Conservation (phyloP, 768 basidiomycete genomes). For the Pholiota conissans region DNA sequence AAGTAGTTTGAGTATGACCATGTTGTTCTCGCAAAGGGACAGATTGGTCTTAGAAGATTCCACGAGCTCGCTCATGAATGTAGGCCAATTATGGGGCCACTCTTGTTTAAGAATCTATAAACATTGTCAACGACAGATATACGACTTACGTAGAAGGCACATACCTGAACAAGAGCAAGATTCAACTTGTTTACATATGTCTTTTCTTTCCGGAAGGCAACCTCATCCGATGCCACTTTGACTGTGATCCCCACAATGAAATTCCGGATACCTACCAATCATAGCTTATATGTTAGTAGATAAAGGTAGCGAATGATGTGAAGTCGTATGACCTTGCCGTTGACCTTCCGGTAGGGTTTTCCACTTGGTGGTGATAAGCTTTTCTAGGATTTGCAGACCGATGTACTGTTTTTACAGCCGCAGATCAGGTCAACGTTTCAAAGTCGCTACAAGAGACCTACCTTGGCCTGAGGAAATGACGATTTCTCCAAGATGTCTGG, state of each 20-base stretch:
- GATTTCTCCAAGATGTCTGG: constrained; percentile 90
- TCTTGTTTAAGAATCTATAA: constrained; percentile 96
- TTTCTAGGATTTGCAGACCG: constrained; percentile 95
- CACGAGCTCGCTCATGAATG: constrained; percentile 95
- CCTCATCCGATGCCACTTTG: constrained; percentile 91
- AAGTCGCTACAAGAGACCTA: constrained; percentile 23
- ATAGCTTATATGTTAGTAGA: neutral
- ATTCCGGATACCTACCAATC: constrained; percentile 80
- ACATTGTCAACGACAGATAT: no score
- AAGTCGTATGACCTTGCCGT: constrained; percentile 64
- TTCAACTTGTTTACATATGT: constrained; percentile 96
- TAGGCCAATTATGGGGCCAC: constrained; percentile 99
- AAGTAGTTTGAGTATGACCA: constrained; percentile 96
- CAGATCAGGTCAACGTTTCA: constrained; percentile 10
- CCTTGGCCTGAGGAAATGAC: constrained; percentile 85
- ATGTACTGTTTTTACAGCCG: constrained; percentile 66
- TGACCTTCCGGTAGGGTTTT: constrained; percentile 94
- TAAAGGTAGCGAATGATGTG: neutral
- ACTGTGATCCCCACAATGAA: constrained; percentile 94
- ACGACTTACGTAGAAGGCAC: constrained; percentile 21
- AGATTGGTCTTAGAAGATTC: constrained; percentile 96
- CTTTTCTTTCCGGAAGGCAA: constrained; percentile 87
- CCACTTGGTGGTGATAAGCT: constrained; percentile 92
- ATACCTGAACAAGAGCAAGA: constrained; percentile 89
- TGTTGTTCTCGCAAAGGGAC: constrained; percentile 98